Evolutionary conservation across 176 grass and related monocot species (phyloP).

Genomic region (Hordeum vulgare): DNA sequence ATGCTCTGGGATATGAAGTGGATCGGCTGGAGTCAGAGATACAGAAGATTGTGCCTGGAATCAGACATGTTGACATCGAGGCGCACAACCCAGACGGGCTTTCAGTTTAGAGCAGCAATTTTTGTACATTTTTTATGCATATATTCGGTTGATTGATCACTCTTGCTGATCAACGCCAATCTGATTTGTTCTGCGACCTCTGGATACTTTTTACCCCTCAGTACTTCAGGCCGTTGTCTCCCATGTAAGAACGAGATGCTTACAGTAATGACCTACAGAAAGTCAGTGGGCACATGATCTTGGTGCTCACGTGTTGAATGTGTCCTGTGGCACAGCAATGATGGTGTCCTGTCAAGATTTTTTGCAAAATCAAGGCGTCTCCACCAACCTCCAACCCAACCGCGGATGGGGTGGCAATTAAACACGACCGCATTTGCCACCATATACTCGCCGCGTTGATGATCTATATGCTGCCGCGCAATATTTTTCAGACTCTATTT

Average conservation of each 20-base stretch:
- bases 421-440: background rate
- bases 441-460: background rate
- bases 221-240: background rate
- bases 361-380: background rate
- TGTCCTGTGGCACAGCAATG: background rate
- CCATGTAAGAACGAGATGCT: background rate
- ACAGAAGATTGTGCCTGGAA: conserved; percentile 90
- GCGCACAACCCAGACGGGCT: conserved; percentile 91
- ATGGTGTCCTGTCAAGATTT: background rate
- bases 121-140: conserved; percentile 21
- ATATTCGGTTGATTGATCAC: conserved; percentile 5
- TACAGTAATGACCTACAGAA: background rate
- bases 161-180: background rate
- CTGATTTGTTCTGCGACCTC: background rate
- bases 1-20: conserved; percentile 87
- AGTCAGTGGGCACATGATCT: background rate
- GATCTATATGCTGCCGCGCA: too few species aligned
- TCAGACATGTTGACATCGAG: conserved; percentile 93
- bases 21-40: conserved; percentile 94
- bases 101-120: conserved; percentile 32
- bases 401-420: background rate
- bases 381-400: background rate
- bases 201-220: background rate
- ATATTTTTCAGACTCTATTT: too few species aligned
- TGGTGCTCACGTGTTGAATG: background rate